phyloP scores from a whole-genome alignment of 2,329 filamentous ascomycete genomes.

The Nothopassalora personata region DNA sequence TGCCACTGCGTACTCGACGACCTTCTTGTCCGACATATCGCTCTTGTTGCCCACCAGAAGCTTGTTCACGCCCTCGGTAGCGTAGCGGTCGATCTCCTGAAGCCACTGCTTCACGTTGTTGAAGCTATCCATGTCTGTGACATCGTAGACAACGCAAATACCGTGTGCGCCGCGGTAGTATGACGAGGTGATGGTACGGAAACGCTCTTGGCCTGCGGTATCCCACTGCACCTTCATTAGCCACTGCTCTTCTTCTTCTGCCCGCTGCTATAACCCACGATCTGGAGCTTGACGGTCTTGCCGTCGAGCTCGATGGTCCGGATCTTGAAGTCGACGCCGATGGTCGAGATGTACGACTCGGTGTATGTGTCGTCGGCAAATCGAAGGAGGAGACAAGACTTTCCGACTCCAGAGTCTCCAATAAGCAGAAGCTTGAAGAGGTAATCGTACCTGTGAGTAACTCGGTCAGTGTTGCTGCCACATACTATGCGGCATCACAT shows the following conservation, averaged over 20 bases:
- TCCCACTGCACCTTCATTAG: conserved; percentile 67
- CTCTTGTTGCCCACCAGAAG: conserved; percentile 99
- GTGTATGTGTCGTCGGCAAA: conserved; percentile 99
- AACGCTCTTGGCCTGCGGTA: conserved; percentile 96
- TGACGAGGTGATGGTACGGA: conserved; percentile 98
- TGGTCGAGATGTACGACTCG: conserved; percentile 99
- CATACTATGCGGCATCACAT: background rate
- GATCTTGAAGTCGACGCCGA: conserved; percentile 99
- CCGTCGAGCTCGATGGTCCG: conserved; percentile 98
- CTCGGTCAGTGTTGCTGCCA: conserved; percentile 1
- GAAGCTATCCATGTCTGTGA: conserved; percentile 99
- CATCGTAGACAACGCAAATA: conserved; percentile 99
- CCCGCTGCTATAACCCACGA: conserved; percentile 58
- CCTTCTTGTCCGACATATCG: conserved; percentile 99
- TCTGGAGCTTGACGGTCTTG: conserved; percentile 99
- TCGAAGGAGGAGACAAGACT: conserved; percentile 95
- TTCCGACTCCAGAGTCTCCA: conserved; percentile 99
- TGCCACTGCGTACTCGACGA: conserved; percentile 97
- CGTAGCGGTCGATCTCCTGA: conserved; percentile 98
- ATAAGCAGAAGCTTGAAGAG: conserved; percentile 99
- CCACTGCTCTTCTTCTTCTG: background rate
- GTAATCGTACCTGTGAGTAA: conserved; percentile 84
- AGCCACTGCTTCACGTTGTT: conserved; percentile 99
- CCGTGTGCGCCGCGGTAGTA: conserved; percentile 99
- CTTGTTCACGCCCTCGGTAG: conserved; percentile 99